Evolutionary conservation across 768 basidiomycete genomes (phyloP).

Genomic region (Lactifluus volemus): DNA sequence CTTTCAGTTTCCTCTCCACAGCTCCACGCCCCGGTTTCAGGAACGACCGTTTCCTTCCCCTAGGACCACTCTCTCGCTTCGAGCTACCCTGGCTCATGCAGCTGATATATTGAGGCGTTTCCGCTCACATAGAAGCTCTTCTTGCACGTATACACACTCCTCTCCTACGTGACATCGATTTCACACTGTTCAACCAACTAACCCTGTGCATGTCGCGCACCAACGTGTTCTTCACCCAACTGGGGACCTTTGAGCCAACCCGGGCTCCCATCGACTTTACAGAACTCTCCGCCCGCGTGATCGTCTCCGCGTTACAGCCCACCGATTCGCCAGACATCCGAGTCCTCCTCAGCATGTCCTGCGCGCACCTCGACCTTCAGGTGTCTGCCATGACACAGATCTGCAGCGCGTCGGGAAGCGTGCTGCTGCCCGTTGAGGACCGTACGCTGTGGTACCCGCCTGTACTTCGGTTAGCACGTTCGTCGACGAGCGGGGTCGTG

Average conservation of each 20-base stretch:
- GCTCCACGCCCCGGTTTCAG: constrained; percentile 4
- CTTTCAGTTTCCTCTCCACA: constrained; percentile 7
- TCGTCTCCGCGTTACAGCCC: not conserved
- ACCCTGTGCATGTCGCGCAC: not conserved
- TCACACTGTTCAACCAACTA: constrained; percentile 11
- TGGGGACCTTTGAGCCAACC: not conserved
- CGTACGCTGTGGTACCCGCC: not conserved
- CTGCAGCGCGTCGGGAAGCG: not conserved
- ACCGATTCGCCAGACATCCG: not conserved
- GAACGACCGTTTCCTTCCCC: not conserved
- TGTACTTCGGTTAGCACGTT: not conserved
- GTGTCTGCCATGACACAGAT: not conserved
- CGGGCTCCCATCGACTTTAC: constrained; percentile 1
- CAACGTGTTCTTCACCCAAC: not conserved
- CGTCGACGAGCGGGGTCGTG: not conserved
- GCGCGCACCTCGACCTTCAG: constrained; percentile 3
- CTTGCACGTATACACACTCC: constrained; percentile 2
- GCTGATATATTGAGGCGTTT: constrained; percentile 4
- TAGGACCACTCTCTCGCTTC: not conserved
- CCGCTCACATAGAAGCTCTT: constrained; percentile 5
- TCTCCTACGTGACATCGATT: not conserved
- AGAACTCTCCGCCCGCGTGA: not conserved
- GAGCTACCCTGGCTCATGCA: constrained; percentile 7
- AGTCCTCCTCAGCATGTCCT: not conserved
- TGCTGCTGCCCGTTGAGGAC: not conserved